Evolutionary conservation across 139 green algal species (phyloP), one percentile per base, ranked within the genome.

Genomic region (Chlorella sp.): DNA sequence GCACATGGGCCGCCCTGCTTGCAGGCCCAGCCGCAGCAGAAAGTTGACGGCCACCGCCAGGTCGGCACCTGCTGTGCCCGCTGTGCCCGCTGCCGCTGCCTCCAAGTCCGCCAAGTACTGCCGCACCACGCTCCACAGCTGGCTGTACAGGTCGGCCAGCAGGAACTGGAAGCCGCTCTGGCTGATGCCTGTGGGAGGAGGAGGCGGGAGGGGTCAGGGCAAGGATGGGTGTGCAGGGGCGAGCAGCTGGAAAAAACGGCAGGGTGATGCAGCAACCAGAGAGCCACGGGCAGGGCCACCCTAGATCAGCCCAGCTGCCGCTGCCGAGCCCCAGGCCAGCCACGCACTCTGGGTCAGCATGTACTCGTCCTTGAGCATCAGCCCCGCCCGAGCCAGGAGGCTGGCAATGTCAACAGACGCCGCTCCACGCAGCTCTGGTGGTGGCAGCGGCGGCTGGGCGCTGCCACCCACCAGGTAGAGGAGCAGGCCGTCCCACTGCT

Each of bases 21-120:
- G 87, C 89, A 96, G 96, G 26, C 93, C 94, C 83, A 98, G 89
- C 90, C 98, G 93, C 77, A 98, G 92, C 83, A 98, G 80, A 88
- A 98, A 97, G 82, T 62, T 84, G 81, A 81, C n/a, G 9, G 64
- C 74, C 19, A 81, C 83, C 24, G 64, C 68, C 74, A 90, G 81
- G 44, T 76, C 81, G 36, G 56, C 38, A 28, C 68, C 80, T 36
- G 48, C 46, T 9, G 51, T 24, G 11, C 16, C 46, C 65, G 32
- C 41, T 16, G 11, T 62, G 78, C 34, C 62, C 34, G 7, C 62
- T 62, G 65, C 30, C 7, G 85, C 68, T 46, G 30, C 65, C 68
- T 93, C 85, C 34, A 90, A 86, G 38, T 82, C 81, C 3, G 72
- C 79, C 69, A 98, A 93, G 92, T 97, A 98, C 74, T 96, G 88